Conservation (phyloP, 2,329 filamentous ascomycete genomes). For the Beauveria sp. region DNA sequence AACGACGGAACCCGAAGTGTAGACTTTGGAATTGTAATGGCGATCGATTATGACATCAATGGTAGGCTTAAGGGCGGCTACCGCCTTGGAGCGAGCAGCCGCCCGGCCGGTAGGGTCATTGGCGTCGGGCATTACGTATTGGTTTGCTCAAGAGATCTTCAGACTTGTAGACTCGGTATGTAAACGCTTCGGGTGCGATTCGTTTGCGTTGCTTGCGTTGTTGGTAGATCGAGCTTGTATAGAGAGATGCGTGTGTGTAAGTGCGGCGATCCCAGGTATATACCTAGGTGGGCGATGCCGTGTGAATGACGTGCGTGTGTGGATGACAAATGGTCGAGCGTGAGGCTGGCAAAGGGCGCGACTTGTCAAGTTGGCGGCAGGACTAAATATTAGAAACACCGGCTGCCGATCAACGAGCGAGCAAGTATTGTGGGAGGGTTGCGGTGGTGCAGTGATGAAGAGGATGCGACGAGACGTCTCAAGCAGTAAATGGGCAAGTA, state of each 20-base stretch:
- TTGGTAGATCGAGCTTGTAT: background rate
- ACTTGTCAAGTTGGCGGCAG: background rate
- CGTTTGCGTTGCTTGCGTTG: background rate
- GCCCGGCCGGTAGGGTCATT: constrained; percentile 9
- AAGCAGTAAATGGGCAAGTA: background rate
- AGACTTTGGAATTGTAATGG: constrained; percentile 48
- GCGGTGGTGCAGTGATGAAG: background rate
- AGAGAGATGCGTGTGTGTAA: background rate
- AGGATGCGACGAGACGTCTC: background rate
- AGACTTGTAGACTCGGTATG: no score
- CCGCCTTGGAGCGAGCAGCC: constrained; percentile 12
- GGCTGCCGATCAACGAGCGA: constrained; percentile 8
- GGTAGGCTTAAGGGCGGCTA: constrained; percentile 12
- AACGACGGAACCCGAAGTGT: constrained; percentile 46
- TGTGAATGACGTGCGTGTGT: background rate
- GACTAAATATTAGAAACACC: background rate
- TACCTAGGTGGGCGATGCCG: background rate
- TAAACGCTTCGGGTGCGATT: background rate
- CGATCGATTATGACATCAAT: constrained; percentile 43
- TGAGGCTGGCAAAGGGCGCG: background rate
- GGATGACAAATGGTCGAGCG: constrained; percentile 2
- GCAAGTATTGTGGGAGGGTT: background rate
- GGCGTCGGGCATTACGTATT: constrained; percentile 4
- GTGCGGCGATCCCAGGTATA: background rate
- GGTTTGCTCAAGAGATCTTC: background rate